These are phyloP conservation scores for Cladosporium oxysporum DNA, from an alignment of 2,329 filamentous ascomycete species.

Conservation along the genomic window DNA sequence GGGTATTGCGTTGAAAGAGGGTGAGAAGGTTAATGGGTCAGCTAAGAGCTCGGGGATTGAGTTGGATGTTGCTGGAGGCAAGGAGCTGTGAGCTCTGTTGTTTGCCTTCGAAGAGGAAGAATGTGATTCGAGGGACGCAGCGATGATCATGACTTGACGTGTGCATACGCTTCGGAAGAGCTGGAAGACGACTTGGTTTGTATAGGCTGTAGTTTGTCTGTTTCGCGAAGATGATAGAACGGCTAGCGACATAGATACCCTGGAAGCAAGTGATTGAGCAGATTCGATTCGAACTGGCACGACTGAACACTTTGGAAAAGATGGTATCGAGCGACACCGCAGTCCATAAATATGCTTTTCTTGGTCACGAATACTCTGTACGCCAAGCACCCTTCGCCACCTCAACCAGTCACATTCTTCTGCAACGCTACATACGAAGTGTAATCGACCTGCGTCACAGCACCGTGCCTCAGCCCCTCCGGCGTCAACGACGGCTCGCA, in stretches of 20 bases:
- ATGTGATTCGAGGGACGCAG: neutral
- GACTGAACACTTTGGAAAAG: neutral
- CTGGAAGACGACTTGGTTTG: neutral
- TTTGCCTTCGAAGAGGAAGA: neutral
- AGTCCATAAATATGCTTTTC: no score
- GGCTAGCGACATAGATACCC: conserved; percentile 16
- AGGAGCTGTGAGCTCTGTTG: conserved; percentile 6
- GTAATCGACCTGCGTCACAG: neutral
- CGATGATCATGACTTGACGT: neutral
- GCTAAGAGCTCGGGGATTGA: conserved; percentile 28
- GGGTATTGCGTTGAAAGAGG: conserved; percentile 28
- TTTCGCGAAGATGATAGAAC: conserved; percentile 11
- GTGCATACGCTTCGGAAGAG: conserved; percentile 2
- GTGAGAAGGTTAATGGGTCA: conserved; percentile 20
- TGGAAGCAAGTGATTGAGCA: neutral
- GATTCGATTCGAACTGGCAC: neutral
- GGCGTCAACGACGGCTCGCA: conserved; percentile 1
- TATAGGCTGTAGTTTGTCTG: neutral
- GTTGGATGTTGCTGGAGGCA: conserved; percentile 19
- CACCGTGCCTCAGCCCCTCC: neutral
- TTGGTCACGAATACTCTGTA: no score
- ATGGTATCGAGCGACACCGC: neutral
- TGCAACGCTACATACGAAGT: conserved; percentile 1
- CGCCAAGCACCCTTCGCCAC: neutral
- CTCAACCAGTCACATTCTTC: conserved; percentile 1